phyloP scores from a whole-genome alignment of 2,329 filamentous ascomycete species.

The Diplodia intermedia region DNA sequence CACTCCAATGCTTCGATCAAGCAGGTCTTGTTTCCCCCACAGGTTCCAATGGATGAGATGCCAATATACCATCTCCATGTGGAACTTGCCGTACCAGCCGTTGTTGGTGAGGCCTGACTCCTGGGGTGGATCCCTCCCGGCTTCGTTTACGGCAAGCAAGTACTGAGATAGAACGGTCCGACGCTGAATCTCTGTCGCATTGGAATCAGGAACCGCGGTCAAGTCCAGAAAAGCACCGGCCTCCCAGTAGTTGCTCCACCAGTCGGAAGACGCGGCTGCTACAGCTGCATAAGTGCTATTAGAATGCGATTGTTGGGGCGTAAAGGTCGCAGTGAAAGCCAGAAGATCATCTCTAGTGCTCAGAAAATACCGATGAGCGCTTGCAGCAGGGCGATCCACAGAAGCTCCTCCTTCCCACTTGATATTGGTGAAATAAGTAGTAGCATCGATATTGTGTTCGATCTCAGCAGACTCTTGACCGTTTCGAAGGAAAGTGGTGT shows the following conservation, averaged over 20 bases:
- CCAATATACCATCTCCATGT: conserved; percentile 64
- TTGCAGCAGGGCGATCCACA: conserved; percentile 45
- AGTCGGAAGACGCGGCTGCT: conserved; percentile 46
- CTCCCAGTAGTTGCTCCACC: conserved; percentile 61
- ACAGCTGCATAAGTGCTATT: conserved; percentile 38
- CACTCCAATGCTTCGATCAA: conserved; percentile 56
- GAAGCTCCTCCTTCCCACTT: conserved; percentile 48
- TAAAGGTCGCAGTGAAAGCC: conserved; percentile 40
- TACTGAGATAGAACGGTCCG: conserved; percentile 62
- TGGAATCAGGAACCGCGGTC: conserved; percentile 47
- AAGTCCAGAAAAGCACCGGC: conserved; percentile 61
- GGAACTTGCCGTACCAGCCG: conserved; percentile 65
- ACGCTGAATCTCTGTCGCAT: conserved; percentile 60
- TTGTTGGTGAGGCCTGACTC: conserved; percentile 60
- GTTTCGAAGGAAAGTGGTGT: conserved; percentile 50
- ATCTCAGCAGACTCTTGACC: conserved; percentile 48
- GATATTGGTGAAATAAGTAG: conserved; percentile 52
- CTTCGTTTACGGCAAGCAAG: conserved; percentile 60
- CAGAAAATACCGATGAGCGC: conserved; percentile 56
- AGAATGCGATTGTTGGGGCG: conserved; percentile 37
- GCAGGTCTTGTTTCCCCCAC: conserved; percentile 57
- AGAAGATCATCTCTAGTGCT: conserved; percentile 40
- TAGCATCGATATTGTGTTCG: conserved; percentile 53
- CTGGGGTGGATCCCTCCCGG: conserved; percentile 58
- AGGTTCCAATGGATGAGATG: conserved; percentile 60